phyloP scores from a whole-genome alignment of 2,329 filamentous ascomycete genomes.

The Scorias spongiosa region DNA sequence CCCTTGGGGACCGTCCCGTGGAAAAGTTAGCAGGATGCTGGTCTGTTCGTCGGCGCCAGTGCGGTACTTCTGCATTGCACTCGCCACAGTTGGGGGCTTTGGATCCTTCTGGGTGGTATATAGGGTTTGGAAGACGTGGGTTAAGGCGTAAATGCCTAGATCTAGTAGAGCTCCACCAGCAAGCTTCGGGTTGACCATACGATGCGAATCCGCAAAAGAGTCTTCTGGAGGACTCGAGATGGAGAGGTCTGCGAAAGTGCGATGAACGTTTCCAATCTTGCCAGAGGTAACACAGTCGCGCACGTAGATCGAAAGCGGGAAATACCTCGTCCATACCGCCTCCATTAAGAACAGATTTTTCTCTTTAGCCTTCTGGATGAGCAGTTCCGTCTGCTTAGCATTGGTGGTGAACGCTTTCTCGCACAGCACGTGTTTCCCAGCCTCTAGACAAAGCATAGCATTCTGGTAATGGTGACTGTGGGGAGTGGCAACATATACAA shows the following conservation, averaged over 20 bases:
- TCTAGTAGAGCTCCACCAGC: conserved; percentile 74
- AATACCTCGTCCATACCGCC: conserved; percentile 72
- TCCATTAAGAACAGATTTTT: conserved; percentile 68
- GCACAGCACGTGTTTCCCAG: conserved; percentile 77
- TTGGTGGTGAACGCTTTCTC: conserved; percentile 86
- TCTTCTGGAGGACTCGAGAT: conserved; percentile 47
- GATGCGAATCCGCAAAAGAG: conserved; percentile 45
- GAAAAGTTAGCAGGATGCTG: conserved; percentile 65
- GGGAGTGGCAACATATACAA: conserved; percentile 78
- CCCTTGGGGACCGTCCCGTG: conserved; percentile 34
- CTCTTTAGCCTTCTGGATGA: conserved; percentile 55
- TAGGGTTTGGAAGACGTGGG: conserved; percentile 80
- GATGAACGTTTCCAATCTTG: conserved; percentile 39
- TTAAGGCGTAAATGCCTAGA: conserved; percentile 75
- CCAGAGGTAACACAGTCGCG: conserved; percentile 47
- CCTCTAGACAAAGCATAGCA: conserved; percentile 65
- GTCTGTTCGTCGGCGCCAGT: conserved; percentile 67
- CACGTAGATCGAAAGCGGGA: conserved; percentile 66
- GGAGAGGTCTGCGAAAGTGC: conserved; percentile 42
- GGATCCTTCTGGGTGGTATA: conserved; percentile 62
- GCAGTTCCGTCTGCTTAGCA: conserved; percentile 56
- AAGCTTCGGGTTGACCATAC: conserved; percentile 71
- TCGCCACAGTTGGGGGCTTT: conserved; percentile 51
- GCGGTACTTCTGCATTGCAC: conserved; percentile 54
- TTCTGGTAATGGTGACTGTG: conserved; percentile 93